A percentile compares a stretch with the other conserved stretches of the same genome.
Evolutionary conservation across 1,139 yeast species (phyloP).

Genomic region (Wickerhamomyces sp.): DNA sequence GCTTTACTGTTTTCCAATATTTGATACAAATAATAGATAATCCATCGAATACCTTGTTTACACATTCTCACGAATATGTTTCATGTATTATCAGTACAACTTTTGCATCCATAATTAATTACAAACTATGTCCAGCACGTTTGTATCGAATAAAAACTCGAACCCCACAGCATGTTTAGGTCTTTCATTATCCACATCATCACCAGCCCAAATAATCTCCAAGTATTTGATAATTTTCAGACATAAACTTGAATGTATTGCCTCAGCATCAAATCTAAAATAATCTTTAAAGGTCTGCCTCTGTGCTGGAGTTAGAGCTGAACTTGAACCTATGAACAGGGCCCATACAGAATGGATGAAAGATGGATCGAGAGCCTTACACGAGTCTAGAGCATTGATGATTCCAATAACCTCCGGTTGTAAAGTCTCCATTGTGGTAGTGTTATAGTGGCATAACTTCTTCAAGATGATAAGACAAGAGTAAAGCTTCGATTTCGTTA

Average conservation of each 20-base stretch:
- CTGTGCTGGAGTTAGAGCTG: conserved; percentile 10
- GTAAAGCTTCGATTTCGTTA: conserved; percentile 12
- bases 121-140: conserved; percentile 20
- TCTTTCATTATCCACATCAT: conserved; percentile 1
- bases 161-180: conserved; percentile 11
- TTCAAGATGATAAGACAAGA: conserved; percentile 15
- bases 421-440: conserved; percentile 7
- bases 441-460: conserved; percentile 11
- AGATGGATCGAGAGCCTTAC: conserved; percentile 6
- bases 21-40: too few relatives aligned
- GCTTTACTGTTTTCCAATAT: too few relatives aligned
- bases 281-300: conserved; percentile 7
- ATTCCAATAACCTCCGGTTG: conserved; percentile 11
- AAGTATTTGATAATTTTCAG: conserved; percentile 20
- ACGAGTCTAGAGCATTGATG: conserved; percentile 8
- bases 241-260: conserved; percentile 17
- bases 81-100: too few relatives aligned
- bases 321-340: conserved; percentile 19
- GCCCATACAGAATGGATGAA: conserved; percentile 20
- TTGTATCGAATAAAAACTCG: conserved; percentile 21
- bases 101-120: not conserved
- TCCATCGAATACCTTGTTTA: too few relatives aligned
- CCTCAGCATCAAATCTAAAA: conserved; percentile 10
- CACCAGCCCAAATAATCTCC: conserved; percentile 22
- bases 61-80: too few relatives aligned